These are phyloP conservation scores for Blastomyces silverae DNA, from an alignment of 2,329 filamentous ascomycete species.

Conservation along the genomic window DNA sequence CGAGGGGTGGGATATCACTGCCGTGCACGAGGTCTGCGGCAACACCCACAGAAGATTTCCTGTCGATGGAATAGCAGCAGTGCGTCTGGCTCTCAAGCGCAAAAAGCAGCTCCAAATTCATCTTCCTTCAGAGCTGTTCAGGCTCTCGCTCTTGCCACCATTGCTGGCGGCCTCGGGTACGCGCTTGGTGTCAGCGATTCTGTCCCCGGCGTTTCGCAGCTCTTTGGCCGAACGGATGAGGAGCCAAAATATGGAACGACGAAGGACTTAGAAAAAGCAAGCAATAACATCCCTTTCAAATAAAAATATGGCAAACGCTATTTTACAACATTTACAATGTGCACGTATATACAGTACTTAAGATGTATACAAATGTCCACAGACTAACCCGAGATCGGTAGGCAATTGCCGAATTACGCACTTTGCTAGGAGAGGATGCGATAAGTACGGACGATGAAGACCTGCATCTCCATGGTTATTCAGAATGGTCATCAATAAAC, in stretches of 20 bases:
- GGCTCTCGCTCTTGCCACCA: slow-evolving; percentile 41
- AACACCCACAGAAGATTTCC: neutral
- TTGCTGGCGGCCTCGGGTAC: slow-evolving; percentile 49
- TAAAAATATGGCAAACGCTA: slow-evolving; percentile 1
- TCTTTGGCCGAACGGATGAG: slow-evolving; percentile 20
- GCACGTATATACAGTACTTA: neutral
- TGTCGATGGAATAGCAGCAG: slow-evolving; percentile 19
- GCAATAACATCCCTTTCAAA: slow-evolving; percentile 8
- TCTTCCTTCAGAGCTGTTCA: slow-evolving; percentile 15
- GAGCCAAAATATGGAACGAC: slow-evolving; percentile 36
- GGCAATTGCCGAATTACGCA: slow-evolving; percentile 52
- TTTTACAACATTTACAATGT: neutral
- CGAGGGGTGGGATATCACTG: slow-evolving; percentile 15
- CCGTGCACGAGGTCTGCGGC: slow-evolving; percentile 6
- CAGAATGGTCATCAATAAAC: slow-evolving; percentile 65
- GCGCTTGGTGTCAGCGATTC: slow-evolving; percentile 43
- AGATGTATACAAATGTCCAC: slow-evolving; percentile 1
- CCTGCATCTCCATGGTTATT: slow-evolving; percentile 58
- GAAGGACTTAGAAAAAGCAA: slow-evolving; percentile 38
- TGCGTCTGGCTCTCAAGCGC: slow-evolving; percentile 2
- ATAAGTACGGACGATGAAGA: slow-evolving; percentile 60
- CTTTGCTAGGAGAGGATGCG: slow-evolving; percentile 50
- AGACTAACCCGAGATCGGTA: slow-evolving; percentile 24
- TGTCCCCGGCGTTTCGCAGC: slow-evolving; percentile 27
- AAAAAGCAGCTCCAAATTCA: slow-evolving; percentile 3